phyloP scores from a whole-genome alignment of 1,139 yeast species.

The Yamadazyma diddensiae region DNA sequence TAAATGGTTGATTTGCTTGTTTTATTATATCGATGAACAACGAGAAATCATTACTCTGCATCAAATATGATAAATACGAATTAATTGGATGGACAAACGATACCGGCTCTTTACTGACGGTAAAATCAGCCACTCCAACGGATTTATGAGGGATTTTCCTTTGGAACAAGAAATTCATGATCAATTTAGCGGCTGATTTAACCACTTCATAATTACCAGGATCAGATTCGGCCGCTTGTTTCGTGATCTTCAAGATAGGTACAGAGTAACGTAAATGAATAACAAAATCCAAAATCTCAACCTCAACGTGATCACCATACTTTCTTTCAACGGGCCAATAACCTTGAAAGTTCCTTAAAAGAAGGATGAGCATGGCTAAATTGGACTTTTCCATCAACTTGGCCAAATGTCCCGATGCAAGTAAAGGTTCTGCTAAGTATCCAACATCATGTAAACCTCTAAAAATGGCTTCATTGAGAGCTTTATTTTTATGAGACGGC shows the following conservation, averaged over 20 bases:
- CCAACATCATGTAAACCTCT: slow-evolving; percentile 42
- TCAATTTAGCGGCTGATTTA: slow-evolving; percentile 17
- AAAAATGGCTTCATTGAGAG: slow-evolving; percentile 30
- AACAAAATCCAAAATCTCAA: slow-evolving; percentile 50
- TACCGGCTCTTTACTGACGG: slow-evolving; percentile 46
- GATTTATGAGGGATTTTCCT: slow-evolving; percentile 25
- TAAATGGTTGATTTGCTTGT: slow-evolving; percentile 24
- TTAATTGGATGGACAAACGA: slow-evolving; percentile 62
- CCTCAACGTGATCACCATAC: slow-evolving; percentile 66
- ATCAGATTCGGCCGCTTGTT: slow-evolving; percentile 38
- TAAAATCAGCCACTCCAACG: slow-evolving; percentile 38
- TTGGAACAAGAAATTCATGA: slow-evolving; percentile 19
- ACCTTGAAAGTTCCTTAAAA: slow-evolving; percentile 55
- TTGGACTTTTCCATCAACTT: slow-evolving; percentile 27
- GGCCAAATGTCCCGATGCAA: slow-evolving; percentile 19
- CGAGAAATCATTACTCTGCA: slow-evolving; percentile 30
- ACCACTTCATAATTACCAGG: slow-evolving; percentile 18
- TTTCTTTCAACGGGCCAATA: slow-evolving; percentile 55
- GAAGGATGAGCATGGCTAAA: slow-evolving; percentile 35
- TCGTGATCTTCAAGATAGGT: slow-evolving; percentile 45
- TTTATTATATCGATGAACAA: slow-evolving; percentile 17
- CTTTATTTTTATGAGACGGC: slow-evolving; percentile 17
- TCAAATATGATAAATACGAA: slow-evolving; percentile 45
- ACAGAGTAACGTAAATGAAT: slow-evolving; percentile 47
- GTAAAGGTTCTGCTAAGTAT: slow-evolving; percentile 39